Evolutionary conservation across 2,329 filamentous ascomycete species (phyloP).

Genomic region (Verticillium isaacii): DNA sequence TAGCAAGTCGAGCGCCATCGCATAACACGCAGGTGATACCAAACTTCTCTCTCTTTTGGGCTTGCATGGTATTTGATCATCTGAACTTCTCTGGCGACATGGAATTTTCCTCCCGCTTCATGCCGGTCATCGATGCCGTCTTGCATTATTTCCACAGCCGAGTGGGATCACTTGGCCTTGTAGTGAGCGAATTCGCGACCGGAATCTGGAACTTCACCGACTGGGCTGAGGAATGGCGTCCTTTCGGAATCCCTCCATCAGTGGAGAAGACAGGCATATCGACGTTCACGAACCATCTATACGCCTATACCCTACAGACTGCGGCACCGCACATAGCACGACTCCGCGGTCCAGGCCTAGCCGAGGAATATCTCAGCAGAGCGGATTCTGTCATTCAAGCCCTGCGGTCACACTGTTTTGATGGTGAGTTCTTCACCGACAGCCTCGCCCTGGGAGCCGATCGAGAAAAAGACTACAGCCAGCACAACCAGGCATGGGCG

Average conservation of each 20-base stretch:
- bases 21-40: conserved; percentile 29
- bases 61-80: conserved; percentile 29
- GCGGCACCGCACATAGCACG: conserved; percentile 23
- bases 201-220: conserved; percentile 31
- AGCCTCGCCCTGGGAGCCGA: conserved; percentile 21
- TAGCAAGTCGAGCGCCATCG: conserved; percentile 27
- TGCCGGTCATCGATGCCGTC: conserved; percentile 26
- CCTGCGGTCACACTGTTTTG: conserved; percentile 24
- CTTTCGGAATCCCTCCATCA: conserved; percentile 30
- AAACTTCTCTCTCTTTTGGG: conserved; percentile 30
- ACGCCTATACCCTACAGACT: conserved; percentile 27
- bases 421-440: conserved; percentile 27
- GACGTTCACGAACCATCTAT: conserved; percentile 34
- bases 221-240: conserved; percentile 21
- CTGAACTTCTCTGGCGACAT: conserved; percentile 27
- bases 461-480: conserved; percentile 20
- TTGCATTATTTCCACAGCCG: conserved; percentile 21
- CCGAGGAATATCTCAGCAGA: conserved; percentile 22
- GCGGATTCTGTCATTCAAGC: conserved; percentile 18
- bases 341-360: conserved; percentile 25
- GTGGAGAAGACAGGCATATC: conserved; percentile 29
- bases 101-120: conserved; percentile 19
- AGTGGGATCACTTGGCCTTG: conserved; percentile 10
- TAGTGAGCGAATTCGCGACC: conserved; percentile 14
- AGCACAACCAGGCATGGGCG: conserved; percentile 30